These are phyloP conservation scores for Desmodesmus armatus DNA, from an alignment of 139 green algal species.

Conservation along the genomic window DNA sequence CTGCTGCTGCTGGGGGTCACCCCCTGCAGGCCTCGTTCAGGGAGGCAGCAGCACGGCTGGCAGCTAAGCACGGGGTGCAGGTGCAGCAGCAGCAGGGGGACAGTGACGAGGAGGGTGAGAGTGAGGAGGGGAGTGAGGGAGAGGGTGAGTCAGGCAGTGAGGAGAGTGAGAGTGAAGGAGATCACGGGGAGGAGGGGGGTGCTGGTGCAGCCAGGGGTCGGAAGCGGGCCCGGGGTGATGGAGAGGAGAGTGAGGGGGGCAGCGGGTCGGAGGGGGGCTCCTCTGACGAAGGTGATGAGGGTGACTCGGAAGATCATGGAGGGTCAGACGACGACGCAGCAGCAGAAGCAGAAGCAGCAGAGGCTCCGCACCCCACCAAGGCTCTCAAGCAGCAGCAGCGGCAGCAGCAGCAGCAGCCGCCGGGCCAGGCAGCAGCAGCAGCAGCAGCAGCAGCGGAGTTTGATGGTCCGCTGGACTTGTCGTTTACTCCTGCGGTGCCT, in stretches of 20 bases:
- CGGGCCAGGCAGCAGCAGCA: conserved; percentile 1
- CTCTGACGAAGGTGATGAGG: conserved; percentile 9
- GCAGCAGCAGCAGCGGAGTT: conserved; percentile 15
- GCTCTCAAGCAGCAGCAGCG: conserved; percentile 40
- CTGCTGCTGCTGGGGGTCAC: conserved; percentile 75
- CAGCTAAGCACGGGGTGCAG: conserved; percentile 61
- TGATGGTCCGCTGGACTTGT: conserved; percentile 72
- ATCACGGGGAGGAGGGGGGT: conserved; percentile 29
- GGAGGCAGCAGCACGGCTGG: conserved; percentile 51
- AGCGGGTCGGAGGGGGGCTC: conserved; percentile 13
- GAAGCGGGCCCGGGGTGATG: neutral
- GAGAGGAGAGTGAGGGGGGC: conserved; percentile 51
- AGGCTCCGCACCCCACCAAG: neutral
- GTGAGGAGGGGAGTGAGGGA: conserved; percentile 29
- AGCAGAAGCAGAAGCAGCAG: conserved; percentile 3
- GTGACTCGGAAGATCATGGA: no score
- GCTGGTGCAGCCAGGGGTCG: neutral
- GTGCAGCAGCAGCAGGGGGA: neutral
- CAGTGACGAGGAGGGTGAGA: conserved; percentile 39
- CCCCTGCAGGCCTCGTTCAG: conserved; percentile 73
- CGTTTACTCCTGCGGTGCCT: conserved; percentile 86
- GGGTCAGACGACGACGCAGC: neutral
- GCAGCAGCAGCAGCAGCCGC: conserved; percentile 13
- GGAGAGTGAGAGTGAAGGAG: conserved; percentile 15
- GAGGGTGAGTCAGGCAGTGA: conserved; percentile 18